A percentile compares a stretch with the other conserved stretches of the same genome.
These are phyloP conservation scores for Botryobasidium botryosum DNA, from an alignment of 768 basidiomycete species.

Conservation along the genomic window DNA sequence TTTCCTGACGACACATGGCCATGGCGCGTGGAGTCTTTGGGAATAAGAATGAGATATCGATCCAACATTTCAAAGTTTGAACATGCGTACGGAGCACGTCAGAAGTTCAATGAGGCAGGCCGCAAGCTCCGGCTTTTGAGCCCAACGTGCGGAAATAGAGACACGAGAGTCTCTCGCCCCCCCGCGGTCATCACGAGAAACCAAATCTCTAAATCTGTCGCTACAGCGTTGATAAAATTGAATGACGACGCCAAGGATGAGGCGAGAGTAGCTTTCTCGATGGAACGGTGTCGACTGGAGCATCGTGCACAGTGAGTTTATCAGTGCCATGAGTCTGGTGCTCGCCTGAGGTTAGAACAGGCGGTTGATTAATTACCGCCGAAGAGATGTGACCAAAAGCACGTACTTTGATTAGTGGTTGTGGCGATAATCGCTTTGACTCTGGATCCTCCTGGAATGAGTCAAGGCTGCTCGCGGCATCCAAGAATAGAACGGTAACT, in stretches of 20 bases:
- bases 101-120: slow-evolving; percentile 54
- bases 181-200: slow-evolving; percentile 23
- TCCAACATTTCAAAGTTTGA: too few species aligned
- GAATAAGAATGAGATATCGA: too few species aligned
- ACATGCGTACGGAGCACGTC: too few species aligned
- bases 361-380: neutral
- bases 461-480: slow-evolving; percentile 66
- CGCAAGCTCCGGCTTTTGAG: slow-evolving; percentile 65
- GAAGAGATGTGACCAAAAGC: neutral
- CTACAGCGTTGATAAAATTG: slow-evolving; percentile 94
- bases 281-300: slow-evolving; percentile 85
- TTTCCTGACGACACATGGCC: slow-evolving; percentile 39
- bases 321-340: slow-evolving; percentile 70
- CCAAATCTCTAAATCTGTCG: slow-evolving; percentile 65
- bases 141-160: slow-evolving; percentile 45
- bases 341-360: slow-evolving; percentile 35
- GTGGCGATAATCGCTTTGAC: slow-evolving; percentile 42
- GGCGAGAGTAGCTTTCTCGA: slow-evolving; percentile 81
- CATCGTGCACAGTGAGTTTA: slow-evolving; percentile 87
- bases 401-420: slow-evolving; percentile 64
- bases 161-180: neutral
- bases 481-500: slow-evolving; percentile 71
- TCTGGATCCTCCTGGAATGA: slow-evolving; percentile 72
- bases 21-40: too few species aligned
- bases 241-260: slow-evolving; percentile 85